Evolutionary conservation across 2,329 filamentous ascomycete species (phyloP).

Genomic region (Acephala macrosclerotiorum): DNA sequence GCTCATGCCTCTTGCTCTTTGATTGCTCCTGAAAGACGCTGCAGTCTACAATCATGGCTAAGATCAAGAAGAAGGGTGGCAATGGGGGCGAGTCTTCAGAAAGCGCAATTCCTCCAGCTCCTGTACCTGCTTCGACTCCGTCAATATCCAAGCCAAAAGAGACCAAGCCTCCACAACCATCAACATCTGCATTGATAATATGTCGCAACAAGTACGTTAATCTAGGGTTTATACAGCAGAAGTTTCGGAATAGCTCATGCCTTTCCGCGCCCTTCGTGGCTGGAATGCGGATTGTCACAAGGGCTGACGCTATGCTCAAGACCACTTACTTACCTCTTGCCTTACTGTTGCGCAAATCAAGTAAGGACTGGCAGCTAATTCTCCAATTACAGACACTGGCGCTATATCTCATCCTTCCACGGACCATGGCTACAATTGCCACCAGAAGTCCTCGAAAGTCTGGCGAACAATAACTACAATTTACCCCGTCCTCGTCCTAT

Average conservation of each 20-base stretch:
- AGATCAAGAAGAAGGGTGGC: constrained; percentile 55
- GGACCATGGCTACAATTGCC: constrained; percentile 85
- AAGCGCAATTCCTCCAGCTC: constrained; percentile 28
- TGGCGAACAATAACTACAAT: constrained; percentile 82
- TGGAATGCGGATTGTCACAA: neutral
- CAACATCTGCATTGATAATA: constrained; percentile 62
- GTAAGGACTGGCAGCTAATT: constrained; percentile 21
- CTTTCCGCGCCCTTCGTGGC: neutral
- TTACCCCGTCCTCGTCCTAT: constrained; percentile 78
- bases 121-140: constrained; percentile 29
- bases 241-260: neutral
- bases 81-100: constrained; percentile 40
- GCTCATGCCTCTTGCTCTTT: neutral
- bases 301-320: neutral
- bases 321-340: neutral
- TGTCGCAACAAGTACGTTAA: constrained; percentile 72
- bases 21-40: neutral
- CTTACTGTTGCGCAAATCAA: constrained; percentile 14
- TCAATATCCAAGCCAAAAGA: constrained; percentile 40
- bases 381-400: constrained; percentile 71
- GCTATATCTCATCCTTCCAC: constrained; percentile 83
- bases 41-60: constrained; percentile 49
- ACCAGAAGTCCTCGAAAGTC: constrained; percentile 77
- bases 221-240: neutral
- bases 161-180: constrained; percentile 44